Base-by-base conservation (phyloP, 441 rosid species). In the Cnidoscolus chayamansa region DNA sequence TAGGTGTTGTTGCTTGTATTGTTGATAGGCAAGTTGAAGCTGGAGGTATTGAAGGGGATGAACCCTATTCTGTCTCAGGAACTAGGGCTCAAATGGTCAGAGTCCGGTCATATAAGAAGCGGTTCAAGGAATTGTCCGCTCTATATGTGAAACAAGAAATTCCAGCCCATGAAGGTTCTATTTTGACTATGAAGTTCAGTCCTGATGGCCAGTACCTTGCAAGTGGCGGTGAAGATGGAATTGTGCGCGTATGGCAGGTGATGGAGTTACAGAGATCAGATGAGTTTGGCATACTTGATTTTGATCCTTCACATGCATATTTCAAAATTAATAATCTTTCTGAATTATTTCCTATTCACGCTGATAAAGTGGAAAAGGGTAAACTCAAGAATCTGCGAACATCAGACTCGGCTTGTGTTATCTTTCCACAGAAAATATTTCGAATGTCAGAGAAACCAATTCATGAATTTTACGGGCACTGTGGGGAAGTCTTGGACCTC, bases 101-200 rank as follows among this genome's bases (percentile, higher is more conserved):
- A 31, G 93, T 84, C 73, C 82, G 82, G 58, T 80, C 86, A 30
- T 71, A 74, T 54, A 78, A 77, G 55, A 93, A 88, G 80, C 83
- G 83, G 63, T 84, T 81, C 35, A 90, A 86, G 86, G 95, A 93
- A 80, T 81, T 93, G 20, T 89, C 98, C 0, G 84, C 89, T 68
- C 84, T 93, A 60, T 86, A 80, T 74, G 43, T 70, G 12, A 85
- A 89, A 70, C 97, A 93, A 75, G 92, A 93, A 55, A 79, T 85
- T 76, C 73, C 63, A 45, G 96, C 94, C 6, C 97, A 93, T 35
- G 82, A 85, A 32, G 97, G 97, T 67, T 84, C 90, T 17, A 90
- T 91, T 72, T 88, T 88, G 74, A 81, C 90, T 1, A 93, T 91
- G 98, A 93, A 91, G 81, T 93, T 91, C 82, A 90, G 93, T 78